These are phyloP conservation scores for Epichloe gansuensis DNA, from an alignment of 2,329 filamentous ascomycete genomes.

Conservation along the genomic window DNA sequence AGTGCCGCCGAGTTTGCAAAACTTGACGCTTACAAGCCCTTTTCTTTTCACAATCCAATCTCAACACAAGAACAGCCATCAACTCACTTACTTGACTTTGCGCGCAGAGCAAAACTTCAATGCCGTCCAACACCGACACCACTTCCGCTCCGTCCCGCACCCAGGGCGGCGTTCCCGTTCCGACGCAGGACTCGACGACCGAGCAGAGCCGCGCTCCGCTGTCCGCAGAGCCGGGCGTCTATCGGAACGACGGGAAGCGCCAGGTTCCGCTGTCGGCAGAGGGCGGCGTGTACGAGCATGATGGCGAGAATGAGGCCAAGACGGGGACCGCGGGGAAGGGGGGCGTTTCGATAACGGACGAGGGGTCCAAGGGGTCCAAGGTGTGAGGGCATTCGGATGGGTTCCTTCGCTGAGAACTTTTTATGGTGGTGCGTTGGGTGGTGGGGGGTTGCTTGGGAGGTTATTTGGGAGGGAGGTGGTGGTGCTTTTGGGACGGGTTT, in stretches of 20 bases:
- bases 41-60: no score
- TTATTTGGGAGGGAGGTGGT: no score
- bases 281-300: constrained; percentile 2
- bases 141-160: neutral
- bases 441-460: no score
- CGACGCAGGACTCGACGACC: neutral
- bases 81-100: neutral
- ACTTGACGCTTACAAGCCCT: no score
- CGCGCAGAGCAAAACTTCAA: neutral
- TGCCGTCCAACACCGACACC: neutral
- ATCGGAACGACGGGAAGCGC: neutral
- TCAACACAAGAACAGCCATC: neutral
- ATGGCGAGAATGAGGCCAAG: constrained; percentile 4
- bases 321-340: constrained; percentile 1
- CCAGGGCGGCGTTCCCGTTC: neutral
- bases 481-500: no score
- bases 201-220: neutral
- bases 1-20: neutral
- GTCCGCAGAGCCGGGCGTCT: constrained; percentile 2
- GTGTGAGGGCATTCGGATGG: neutral
- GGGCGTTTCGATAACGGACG: neutral
- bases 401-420: neutral
- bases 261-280: constrained; percentile 5
- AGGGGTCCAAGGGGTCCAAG: neutral
- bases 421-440: no score